A percentile compares a stretch with the other conserved stretches of the same genome.
Conservation (phyloP, 768 basidiomycete species). For the Pisolithus sp. region DNA sequence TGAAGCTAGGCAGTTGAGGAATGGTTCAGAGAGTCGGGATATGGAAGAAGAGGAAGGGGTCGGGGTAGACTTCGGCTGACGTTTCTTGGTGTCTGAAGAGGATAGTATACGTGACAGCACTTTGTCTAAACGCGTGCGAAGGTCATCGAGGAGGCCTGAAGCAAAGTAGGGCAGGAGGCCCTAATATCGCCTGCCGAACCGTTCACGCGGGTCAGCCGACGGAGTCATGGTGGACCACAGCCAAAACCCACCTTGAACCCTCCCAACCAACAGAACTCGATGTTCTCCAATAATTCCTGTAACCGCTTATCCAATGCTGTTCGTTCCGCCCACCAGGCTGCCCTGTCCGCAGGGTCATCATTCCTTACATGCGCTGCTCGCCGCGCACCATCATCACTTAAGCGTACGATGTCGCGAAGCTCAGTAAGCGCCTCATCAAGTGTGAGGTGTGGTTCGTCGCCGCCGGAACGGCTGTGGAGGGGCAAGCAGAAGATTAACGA, state of each 20-base stretch:
- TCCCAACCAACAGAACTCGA: slow-evolving; percentile 84
- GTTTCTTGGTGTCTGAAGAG: slow-evolving; percentile 55
- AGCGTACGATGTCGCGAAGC: slow-evolving; percentile 70
- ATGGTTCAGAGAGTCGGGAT: slow-evolving; percentile 58
- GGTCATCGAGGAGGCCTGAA: slow-evolving; percentile 41
- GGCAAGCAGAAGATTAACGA: slow-evolving; percentile 81
- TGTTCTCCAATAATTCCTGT: slow-evolving; percentile 66
- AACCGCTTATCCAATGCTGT: slow-evolving; percentile 70
- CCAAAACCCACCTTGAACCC: neutral
- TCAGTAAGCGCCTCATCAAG: slow-evolving; percentile 71
- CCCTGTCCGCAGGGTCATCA: slow-evolving; percentile 56
- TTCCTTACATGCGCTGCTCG: slow-evolving; percentile 65
- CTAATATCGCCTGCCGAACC: slow-evolving; percentile 52
- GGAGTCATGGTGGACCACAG: neutral
- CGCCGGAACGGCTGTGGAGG: slow-evolving; percentile 70
- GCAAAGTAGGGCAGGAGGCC: slow-evolving; percentile 38
- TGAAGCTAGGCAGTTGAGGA: slow-evolving; percentile 83
- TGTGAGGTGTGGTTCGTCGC: slow-evolving; percentile 65
- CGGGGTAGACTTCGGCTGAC: slow-evolving; percentile 20
- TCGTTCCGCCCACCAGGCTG: slow-evolving; percentile 84
- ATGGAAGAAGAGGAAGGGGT: slow-evolving; percentile 19
- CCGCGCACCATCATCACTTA: slow-evolving; percentile 72
- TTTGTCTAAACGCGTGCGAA: slow-evolving; percentile 66
- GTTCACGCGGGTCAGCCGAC: neutral
- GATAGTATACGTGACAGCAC: slow-evolving; percentile 64